Conservation (phyloP, 805 yeast genomes). For the Lipomyces spencermartinsiae region DNA sequence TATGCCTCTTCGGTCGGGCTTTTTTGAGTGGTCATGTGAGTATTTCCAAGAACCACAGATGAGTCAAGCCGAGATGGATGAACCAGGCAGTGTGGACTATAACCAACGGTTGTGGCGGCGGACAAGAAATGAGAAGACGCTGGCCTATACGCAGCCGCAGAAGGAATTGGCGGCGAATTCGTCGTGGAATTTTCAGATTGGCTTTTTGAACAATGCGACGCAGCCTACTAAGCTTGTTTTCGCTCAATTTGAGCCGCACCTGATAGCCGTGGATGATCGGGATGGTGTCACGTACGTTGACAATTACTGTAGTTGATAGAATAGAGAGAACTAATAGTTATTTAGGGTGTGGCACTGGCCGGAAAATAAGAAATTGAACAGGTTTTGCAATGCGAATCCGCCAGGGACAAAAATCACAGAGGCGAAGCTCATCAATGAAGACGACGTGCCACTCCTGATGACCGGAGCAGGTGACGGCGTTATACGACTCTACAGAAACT, state of each 20-base stretch:
- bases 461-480: slow-evolving; percentile 95
- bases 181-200: slow-evolving; percentile 74
- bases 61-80: slow-evolving; percentile 82
- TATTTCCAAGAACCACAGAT: slow-evolving; percentile 97
- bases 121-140: slow-evolving; percentile 83
- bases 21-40: slow-evolving; percentile 64
- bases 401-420: slow-evolving; percentile 89
- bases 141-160: slow-evolving; percentile 88
- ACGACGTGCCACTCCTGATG: slow-evolving; percentile 81
- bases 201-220: slow-evolving; percentile 69
- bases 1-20: slow-evolving; percentile 47
- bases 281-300: slow-evolving; percentile 63
- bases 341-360: slow-evolving; percentile 82
- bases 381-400: slow-evolving; percentile 84
- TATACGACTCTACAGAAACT: slow-evolving; percentile 82
- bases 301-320: not conserved
- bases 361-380: slow-evolving; percentile 59
- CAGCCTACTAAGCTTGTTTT: slow-evolving; percentile 81
- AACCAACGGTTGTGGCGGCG: slow-evolving; percentile 86
- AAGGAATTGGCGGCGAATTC: slow-evolving; percentile 83
- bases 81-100: slow-evolving; percentile 88
- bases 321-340: not conserved
- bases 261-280: slow-evolving; percentile 81
- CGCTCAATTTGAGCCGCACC: slow-evolving; percentile 87
- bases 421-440: slow-evolving; percentile 85